A percentile compares a stretch with the other conserved stretches of the same genome.
These are phyloP conservation scores for Pestalotiopsis sp. DNA, from an alignment of 2,329 filamentous ascomycete species.

Conservation along the genomic window DNA sequence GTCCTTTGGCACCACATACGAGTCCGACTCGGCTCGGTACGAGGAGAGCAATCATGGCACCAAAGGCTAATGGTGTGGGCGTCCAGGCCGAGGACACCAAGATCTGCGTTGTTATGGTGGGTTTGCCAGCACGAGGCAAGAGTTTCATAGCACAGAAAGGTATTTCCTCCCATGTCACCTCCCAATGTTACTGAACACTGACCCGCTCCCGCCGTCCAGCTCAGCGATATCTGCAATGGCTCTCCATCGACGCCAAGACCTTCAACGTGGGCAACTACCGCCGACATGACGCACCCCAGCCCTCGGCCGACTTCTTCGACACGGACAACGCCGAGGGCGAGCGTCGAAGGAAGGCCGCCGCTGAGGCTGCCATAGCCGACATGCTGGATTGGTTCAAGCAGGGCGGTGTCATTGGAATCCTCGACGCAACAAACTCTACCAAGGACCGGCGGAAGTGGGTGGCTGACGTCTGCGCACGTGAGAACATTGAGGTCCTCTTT, in stretches of 20 bases:
- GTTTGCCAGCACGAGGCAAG: conserved; percentile 92
- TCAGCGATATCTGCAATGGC: conserved; percentile 93
- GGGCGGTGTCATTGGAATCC: conserved; percentile 84
- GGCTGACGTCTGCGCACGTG: conserved; percentile 72
- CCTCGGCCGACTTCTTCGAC: conserved; percentile 94
- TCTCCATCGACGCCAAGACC: conserved; percentile 88
- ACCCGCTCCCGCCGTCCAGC: conserved; percentile 50
- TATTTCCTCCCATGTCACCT: conserved; percentile 41
- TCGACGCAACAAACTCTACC: conserved; percentile 97
- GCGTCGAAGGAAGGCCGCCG: conserved; percentile 82
- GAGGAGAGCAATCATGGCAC: conserved; percentile 33
- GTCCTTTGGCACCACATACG: conserved; percentile 22
- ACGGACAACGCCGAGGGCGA: conserved; percentile 88
- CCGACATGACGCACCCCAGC: conserved; percentile 85
- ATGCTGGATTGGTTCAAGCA: conserved; percentile 92
- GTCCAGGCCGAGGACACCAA: conserved; percentile 93
- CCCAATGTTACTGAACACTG: background rate
- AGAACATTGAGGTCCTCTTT: conserved; percentile 87
- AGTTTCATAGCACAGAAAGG: conserved; percentile 97
- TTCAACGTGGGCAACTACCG: conserved; percentile 99
- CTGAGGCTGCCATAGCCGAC: conserved; percentile 87
- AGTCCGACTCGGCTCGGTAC: conserved; percentile 16
- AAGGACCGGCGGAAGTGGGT: conserved; percentile 91
- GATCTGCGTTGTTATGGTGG: conserved; percentile 99
- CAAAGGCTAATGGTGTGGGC: conserved; percentile 64